Base-by-base conservation (phyloP, 495 filamentous ascomycete genomes). In the Podospora comata region DNA sequence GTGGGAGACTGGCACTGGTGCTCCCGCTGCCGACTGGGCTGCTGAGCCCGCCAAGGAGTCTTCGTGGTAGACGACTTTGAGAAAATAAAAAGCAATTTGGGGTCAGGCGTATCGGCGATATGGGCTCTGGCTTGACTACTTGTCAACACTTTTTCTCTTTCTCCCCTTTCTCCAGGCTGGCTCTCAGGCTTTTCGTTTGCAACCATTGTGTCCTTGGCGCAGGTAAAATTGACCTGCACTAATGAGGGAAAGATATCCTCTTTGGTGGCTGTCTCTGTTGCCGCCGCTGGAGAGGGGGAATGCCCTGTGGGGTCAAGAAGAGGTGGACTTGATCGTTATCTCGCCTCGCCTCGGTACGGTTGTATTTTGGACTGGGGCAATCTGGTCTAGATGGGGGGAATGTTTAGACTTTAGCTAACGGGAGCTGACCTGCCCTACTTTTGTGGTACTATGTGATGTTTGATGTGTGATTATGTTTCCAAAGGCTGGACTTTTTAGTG, bases 221-320 rank as follows among this genome's bases (percentile, higher is more conserved):
- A 48, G 72, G 79, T 80, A 70, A 79, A 82, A 86, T 85, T 89
- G 84, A 86, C 80, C 67, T 81, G 88, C 87, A 87, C 92, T 95
- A 84, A 97, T 90, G 93, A 97, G 92, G 93, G 93, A 97, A 97
- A 97, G 93, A 97, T 92, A 95, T 58, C 70, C 67, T 71, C 67
- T 62, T 61, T 71, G 69, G 69, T n/a, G 20, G 65, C 87, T 84
- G 80, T 74, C 72, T 64, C 69, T 70, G 70, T 81, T 84, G 80
- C 84, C 82, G 79, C 73, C 73, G 74, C 77, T 73, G 72, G 78
- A 67, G 73, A 79, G 86, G 90, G 92, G 91, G 93, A 97, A 97
- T 91, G 93, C 93, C 93, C 92, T 96, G 92, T 92, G 87, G 86
- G 79, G 78, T 80, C 78, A 19, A 77, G 72, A 73, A 82, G 81